Percentiles rank a stretch among this genome's conserved stretches.
phyloP scores from a whole-genome alignment of 306 rosid species.

The Cicer bijugum region DNA sequence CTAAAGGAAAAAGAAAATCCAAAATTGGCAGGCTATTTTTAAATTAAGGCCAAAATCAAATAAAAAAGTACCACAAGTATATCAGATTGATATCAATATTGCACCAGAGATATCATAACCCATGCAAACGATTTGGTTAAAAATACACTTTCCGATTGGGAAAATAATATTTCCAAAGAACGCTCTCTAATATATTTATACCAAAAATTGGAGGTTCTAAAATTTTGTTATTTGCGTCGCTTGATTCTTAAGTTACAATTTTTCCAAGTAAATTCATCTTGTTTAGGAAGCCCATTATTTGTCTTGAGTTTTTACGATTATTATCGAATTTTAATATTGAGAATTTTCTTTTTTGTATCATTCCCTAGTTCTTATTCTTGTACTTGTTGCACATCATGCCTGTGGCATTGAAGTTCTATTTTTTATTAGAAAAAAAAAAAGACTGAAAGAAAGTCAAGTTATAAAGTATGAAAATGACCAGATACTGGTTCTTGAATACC shows the following conservation, averaged over 20 bases:
- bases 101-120: conserved; percentile 13
- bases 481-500: conserved; percentile 26
- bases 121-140: conserved; percentile 18
- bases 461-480: neutral
- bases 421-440: neutral
- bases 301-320: conserved; percentile 6
- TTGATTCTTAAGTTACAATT: neutral
- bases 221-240: neutral
- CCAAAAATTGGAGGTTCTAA: neutral
- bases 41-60: conserved; percentile 33
- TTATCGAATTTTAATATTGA: conserved; percentile 30
- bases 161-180: conserved; percentile 16
- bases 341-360: conserved; percentile 8
- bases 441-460: neutral
- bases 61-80: conserved; percentile 8
- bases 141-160: neutral
- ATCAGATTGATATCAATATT: conserved; percentile 10
- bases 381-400: conserved; percentile 26
- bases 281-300: conserved; percentile 15
- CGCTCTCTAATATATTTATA: neutral
- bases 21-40: conserved; percentile 9
- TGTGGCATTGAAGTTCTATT: neutral
- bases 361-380: conserved; percentile 3
- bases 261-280: neutral
- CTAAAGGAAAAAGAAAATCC: conserved; percentile 49